A percentile compares a stretch with the other conserved stretches of the same genome.
Evolutionary conservation across 805 yeast genomes (phyloP).

Genomic region (Candida maris): DNA sequence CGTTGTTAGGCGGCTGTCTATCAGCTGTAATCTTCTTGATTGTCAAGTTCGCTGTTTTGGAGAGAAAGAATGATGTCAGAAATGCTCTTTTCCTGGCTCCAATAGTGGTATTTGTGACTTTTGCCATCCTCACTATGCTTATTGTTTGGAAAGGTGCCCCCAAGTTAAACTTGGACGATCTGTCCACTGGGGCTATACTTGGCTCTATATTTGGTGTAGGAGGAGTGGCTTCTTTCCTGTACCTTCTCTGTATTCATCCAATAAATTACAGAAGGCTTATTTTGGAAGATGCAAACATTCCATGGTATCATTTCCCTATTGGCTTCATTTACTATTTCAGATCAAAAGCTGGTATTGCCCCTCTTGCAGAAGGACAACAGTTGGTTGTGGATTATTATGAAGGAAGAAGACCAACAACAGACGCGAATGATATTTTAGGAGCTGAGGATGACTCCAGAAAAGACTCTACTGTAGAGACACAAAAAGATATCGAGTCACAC

Average conservation of each 20-base stretch:
- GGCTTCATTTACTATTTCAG: conserved; percentile 59
- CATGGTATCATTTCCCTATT: conserved; percentile 48
- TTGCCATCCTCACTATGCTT: conserved; percentile 66
- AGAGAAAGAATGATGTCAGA: conserved; percentile 50
- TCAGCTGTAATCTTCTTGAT: conserved; percentile 56
- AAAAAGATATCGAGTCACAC: conserved; percentile 13
- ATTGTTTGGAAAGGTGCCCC: conserved; percentile 83
- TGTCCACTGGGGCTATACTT: conserved; percentile 49
- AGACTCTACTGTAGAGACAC: conserved; percentile 16
- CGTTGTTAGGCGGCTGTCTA: conserved; percentile 61
- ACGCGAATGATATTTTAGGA: conserved; percentile 15
- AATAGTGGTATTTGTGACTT: conserved; percentile 54
- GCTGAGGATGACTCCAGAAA: conserved; percentile 6
- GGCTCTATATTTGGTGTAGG: conserved; percentile 67
- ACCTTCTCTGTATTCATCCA: conserved; percentile 55
- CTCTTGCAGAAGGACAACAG: conserved; percentile 56
- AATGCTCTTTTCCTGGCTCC: conserved; percentile 60
- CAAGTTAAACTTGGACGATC: conserved; percentile 50
- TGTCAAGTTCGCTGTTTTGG: conserved; percentile 60
- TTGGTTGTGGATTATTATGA: conserved; percentile 62
- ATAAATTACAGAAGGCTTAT: conserved; percentile 58
- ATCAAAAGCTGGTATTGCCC: conserved; percentile 57
- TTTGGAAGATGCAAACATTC: conserved; percentile 63
- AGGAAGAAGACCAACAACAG: conserved; percentile 45
- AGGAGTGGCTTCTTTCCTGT: conserved; percentile 49